Conservation (phyloP, 192 early-diverging fungal genomes). For the Coemansia sp. region DNA sequence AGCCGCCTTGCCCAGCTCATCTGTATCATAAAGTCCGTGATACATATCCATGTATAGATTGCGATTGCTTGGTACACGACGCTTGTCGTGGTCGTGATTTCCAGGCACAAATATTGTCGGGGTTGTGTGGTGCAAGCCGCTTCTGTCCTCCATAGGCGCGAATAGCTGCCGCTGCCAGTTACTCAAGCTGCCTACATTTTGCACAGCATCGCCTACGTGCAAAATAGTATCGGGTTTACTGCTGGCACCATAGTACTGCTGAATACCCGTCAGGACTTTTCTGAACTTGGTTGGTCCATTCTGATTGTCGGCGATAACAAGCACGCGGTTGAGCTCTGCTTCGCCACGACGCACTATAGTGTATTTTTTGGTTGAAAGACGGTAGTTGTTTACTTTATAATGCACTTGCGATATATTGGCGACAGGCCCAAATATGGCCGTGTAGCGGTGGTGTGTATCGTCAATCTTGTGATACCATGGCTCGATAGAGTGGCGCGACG, state of each 20-base stretch:
- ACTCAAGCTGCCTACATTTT: slow-evolving; percentile 55
- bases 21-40: slow-evolving; percentile 32
- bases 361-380: slow-evolving; percentile 17
- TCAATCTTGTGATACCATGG: slow-evolving; percentile 32
- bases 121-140: slow-evolving; percentile 55
- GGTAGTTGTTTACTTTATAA: slow-evolving; percentile 27
- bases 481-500: slow-evolving; percentile 15
- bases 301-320: slow-evolving; percentile 51
- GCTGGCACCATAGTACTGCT: slow-evolving; percentile 9
- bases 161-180: slow-evolving; percentile 74
- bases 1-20: slow-evolving; percentile 8
- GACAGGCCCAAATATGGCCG: slow-evolving; percentile 38
- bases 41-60: slow-evolving; percentile 51
- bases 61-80: slow-evolving; percentile 51
- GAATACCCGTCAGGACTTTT: slow-evolving; percentile 13
- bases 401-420: slow-evolving; percentile 14
- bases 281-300: slow-evolving; percentile 33
- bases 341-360: slow-evolving; percentile 17
- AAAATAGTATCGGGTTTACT: slow-evolving; percentile 54
- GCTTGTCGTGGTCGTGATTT: slow-evolving; percentile 71
- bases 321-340: slow-evolving; percentile 8
- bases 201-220: slow-evolving; percentile 72
- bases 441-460: slow-evolving; percentile 31
- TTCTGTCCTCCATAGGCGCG: slow-evolving; percentile 60
- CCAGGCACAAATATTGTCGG: slow-evolving; percentile 72